Conservation (phyloP, 2,329 filamentous ascomycete genomes). For the Polychaeton citri region DNA sequence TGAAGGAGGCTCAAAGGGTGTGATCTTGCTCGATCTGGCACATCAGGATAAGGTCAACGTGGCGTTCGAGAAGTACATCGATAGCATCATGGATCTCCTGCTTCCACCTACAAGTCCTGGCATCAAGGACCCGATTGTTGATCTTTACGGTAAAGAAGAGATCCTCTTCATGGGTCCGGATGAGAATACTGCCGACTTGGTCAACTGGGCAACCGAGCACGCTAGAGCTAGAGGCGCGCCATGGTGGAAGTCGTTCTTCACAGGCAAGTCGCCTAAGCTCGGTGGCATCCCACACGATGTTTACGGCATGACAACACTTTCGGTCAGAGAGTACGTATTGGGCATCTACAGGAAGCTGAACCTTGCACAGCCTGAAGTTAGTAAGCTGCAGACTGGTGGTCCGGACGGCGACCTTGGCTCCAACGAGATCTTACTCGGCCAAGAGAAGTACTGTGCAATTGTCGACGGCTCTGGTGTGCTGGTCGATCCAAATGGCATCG, state of each 20-base stretch:
- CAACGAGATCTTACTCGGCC: constrained; percentile 91
- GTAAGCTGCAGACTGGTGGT: constrained; percentile 94
- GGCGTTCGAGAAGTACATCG: constrained; percentile 98
- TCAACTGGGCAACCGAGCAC: constrained; percentile 98
- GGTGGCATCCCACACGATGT: constrained; percentile 92
- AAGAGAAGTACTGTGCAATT: constrained; percentile 89
- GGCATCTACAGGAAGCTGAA: constrained; percentile 95
- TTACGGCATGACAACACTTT: constrained; percentile 97
- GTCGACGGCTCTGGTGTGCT: constrained; percentile 95
- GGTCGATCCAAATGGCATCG: constrained; percentile 78
- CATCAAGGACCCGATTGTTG: constrained; percentile 97
- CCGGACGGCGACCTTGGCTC: constrained; percentile 94
- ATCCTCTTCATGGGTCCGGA: constrained; percentile 98
- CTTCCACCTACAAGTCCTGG: constrained; percentile 81
- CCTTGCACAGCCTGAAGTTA: constrained; percentile 70
- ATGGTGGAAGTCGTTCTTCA: constrained; percentile 99
- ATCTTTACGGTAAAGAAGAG: constrained; percentile 86
- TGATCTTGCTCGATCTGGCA: constrained; percentile 83
- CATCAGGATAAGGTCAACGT: constrained; percentile 87
- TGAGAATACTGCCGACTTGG: constrained; percentile 94
- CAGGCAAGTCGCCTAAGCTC: constrained; percentile 89
- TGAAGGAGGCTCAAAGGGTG: constrained; percentile 94
- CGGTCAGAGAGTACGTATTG: constrained; percentile 87
- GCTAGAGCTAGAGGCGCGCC: constrained; percentile 74
- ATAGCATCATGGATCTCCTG: constrained; percentile 91